These are phyloP conservation scores for Phytophthora uliginosa DNA, from an alignment of 352 stramenopile genomes.

Conservation along the genomic window DNA sequence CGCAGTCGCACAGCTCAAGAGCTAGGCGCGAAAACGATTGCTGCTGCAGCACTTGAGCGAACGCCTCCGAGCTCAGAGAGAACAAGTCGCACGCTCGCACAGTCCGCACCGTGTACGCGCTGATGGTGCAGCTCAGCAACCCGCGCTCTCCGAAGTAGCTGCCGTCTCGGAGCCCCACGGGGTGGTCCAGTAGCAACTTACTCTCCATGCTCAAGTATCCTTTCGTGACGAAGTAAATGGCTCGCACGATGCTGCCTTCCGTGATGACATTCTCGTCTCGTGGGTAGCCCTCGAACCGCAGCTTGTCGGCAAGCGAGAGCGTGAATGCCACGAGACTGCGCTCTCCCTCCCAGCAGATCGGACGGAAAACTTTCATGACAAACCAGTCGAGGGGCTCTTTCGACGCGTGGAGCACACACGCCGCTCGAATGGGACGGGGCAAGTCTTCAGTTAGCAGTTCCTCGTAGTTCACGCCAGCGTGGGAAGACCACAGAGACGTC, in stretches of 20 bases:
- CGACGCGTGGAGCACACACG: constrained; percentile 56
- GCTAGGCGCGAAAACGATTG: constrained; percentile 29
- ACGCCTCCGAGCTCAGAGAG: constrained; percentile 43
- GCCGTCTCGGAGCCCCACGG: constrained; percentile 36
- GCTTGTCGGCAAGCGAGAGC: constrained; percentile 43
- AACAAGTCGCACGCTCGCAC: constrained; percentile 43
- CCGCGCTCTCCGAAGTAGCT: constrained; percentile 72
- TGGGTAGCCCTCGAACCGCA: constrained; percentile 72
- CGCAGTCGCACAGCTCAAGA: constrained; percentile 24
- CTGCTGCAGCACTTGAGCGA: constrained; percentile 48
- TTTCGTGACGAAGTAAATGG: constrained; percentile 81
- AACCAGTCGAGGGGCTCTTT: constrained; percentile 49
- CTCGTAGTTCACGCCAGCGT: constrained; percentile 64
- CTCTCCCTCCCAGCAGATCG: constrained; percentile 28
- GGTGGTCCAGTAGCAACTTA: constrained; percentile 28
- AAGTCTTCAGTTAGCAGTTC: constrained; percentile 54
- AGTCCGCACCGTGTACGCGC: constrained; percentile 43
- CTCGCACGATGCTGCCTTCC: constrained; percentile 63
- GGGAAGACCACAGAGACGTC: constrained; percentile 65
- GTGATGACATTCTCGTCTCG: constrained; percentile 65
- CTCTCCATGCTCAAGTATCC: constrained; percentile 57
- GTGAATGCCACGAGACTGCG: constrained; percentile 33
- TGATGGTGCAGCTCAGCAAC: constrained; percentile 61
- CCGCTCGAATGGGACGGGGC: constrained; percentile 54
- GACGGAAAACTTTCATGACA: constrained; percentile 45